Evolutionary conservation across 352 stramenopile genomes (phyloP), one percentile per base, ranked within the genome.

Genomic region (Halophytophthora batemanensis): DNA sequence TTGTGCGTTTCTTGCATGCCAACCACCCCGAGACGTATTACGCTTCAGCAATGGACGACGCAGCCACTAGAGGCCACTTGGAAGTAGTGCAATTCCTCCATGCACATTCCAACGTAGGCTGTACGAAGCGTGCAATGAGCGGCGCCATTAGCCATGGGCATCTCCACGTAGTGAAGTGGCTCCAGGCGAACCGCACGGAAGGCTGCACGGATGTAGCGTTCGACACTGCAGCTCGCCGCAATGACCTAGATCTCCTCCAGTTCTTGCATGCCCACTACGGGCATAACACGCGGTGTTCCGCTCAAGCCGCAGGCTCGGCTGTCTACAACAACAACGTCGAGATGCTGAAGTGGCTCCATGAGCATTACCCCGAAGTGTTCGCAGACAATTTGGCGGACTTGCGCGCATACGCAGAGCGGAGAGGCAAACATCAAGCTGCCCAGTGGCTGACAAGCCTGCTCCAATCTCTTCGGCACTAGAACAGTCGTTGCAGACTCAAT

Each of bases 141-240:
- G n/a, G n/a, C 18, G 44, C 44, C 25, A 17, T 33, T 15, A 25
- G 17, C 19, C 38, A 50, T 12, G 44, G 44, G 7, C 25, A 38
- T 21, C 33, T 38, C 10, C n/a, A 14, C 12, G 44, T 50, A 8
- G 44, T 39, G 6, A 21, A 40, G 4, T 54, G 50, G 29, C 50
- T 64, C 21, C 45, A 66, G n/a, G 8, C 51, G 7, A 15, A 52
- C 35, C 62, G 66, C 7, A 45, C 19, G 1, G 66, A 75, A 36
- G 66, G 66, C 5, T 69, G 57, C 18, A 70, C 66, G 17, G 49
- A 50, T 2, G 29, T 53, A 21, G 66, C 66, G 3, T 67, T 75
- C 62, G 56, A 75, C 42, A 21, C 46, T 11, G 66, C 66, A 2
- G 50, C 62, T 6, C 39, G 50, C 12, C 50, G 41, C 14, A 50